Evolutionary conservation across 2,329 filamentous ascomycete species (phyloP), one percentile per base, ranked within the genome.

Genomic region (Diaporthe sp.): DNA sequence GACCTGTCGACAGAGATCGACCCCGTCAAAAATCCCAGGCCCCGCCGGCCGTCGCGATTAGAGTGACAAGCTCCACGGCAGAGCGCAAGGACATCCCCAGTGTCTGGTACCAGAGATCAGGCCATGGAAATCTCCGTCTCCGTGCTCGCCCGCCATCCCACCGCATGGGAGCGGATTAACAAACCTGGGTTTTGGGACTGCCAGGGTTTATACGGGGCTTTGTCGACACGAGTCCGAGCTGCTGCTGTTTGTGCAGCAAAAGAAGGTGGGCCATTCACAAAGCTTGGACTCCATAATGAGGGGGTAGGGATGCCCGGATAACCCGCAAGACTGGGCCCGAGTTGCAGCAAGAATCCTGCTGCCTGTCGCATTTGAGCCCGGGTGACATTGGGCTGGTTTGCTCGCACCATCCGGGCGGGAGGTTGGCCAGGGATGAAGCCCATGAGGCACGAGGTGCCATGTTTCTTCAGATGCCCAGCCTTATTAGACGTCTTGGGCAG

Each of bases 51-150:
- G 74, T 75, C 71, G 71, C 74, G 71, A 58, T 72, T 65, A 74
- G 51, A 75, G 71, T 75, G 74, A 75, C 53, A 65, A 74, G 44
- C 73, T 65, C 71, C 58, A 73, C 58, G 71, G 71, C 58, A 55
- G 22, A 69, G 28, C 19, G 39, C 25, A 55, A 65, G 68, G 69
- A 37, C 28, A 39, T 58, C 37, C 62, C 72, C 53, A 57, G 61
- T 39, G 10, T 22, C 34, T 72, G 51, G 34, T 51, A 72, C 67
- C 62, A 74, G 61, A 65, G 51, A 53, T 44, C 51, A 74, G 58
- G 31, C 73, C 67, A 65, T 49, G 55, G 70, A 61, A 62, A 55
- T 53, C 37, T 73, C 70, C 70, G 70, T 12, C 65, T 68, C 65
- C 46, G 65, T 69, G 13, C 65, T 69, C 49, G 34, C 65, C 65